These are phyloP conservation scores for Ogataea degrootiae DNA, from an alignment of 805 yeast genomes.

Conservation along the genomic window DNA sequence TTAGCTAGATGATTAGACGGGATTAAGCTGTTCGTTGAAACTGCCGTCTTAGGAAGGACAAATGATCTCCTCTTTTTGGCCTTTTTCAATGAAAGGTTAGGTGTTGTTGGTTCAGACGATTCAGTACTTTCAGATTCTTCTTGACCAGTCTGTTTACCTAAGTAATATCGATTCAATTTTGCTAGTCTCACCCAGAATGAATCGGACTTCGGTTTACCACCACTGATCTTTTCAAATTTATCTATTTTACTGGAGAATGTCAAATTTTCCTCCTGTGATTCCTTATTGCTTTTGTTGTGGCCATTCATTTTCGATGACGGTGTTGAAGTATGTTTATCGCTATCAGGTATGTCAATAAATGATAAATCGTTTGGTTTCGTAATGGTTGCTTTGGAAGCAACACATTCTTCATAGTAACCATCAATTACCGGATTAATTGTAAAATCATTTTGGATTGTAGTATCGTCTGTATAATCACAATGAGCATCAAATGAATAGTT, in stretches of 20 bases:
- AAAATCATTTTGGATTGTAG: constrained; percentile 5
- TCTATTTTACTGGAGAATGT: constrained; percentile 25
- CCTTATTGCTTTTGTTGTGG: neutral
- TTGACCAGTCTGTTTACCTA: neutral
- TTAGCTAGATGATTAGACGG: neutral
- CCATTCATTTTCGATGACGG: constrained; percentile 6
- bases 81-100: neutral
- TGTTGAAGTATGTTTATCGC: constrained; percentile 1
- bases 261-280: neutral
- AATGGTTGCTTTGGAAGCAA: neutral
- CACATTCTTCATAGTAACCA: constrained; percentile 1
- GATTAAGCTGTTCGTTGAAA: neutral
- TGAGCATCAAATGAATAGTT: constrained; percentile 2
- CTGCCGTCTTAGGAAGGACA: neutral
- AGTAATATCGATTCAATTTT: constrained; percentile 4
- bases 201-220: constrained; percentile 15
- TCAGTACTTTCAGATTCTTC: neutral
- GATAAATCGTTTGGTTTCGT: neutral
- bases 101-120: neutral
- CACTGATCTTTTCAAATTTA: constrained; percentile 27
- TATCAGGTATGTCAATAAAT: neutral
- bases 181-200: constrained; percentile 10
- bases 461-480: constrained; percentile 6
- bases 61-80: neutral
- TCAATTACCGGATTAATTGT: neutral